Evolutionary conservation across 495 filamentous ascomycete species (phyloP).

Genomic region (Talaromyces proteolyticus): DNA sequence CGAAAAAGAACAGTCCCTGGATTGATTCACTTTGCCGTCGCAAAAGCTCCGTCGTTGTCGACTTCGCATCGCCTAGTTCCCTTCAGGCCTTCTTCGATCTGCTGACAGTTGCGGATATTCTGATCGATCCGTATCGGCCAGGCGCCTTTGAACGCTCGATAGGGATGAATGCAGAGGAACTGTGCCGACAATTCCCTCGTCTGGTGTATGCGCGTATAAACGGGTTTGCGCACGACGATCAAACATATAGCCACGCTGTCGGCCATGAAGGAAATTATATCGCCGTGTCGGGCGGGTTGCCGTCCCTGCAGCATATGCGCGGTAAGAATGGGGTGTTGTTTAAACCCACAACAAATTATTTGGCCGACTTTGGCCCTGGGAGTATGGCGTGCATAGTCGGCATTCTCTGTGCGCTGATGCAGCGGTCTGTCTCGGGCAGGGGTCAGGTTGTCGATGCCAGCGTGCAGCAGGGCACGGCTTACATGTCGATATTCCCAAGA

Average conservation of each 20-base stretch:
- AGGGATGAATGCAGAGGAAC: conserved; percentile 3
- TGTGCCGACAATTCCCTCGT: neutral
- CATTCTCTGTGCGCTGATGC: conserved; percentile 1
- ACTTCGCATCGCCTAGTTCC: neutral
- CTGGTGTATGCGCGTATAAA: conserved; percentile 5
- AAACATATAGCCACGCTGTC: neutral
- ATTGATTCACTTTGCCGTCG: conserved; percentile 3
- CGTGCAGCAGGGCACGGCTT: conserved; percentile 3
- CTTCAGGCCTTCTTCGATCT: conserved; percentile 2
- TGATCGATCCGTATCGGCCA: conserved; percentile 2
- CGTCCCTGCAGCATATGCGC: conserved; percentile 2
- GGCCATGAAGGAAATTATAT: conserved; percentile 6
- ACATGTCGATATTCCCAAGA: neutral
- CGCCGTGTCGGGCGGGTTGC: conserved; percentile 4
- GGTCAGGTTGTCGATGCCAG: conserved; percentile 6
- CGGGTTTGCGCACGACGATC: conserved; percentile 1
- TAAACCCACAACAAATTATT: conserved; percentile 2
- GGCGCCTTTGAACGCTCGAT: neutral
- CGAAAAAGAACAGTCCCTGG: neutral
- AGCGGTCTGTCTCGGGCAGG: conserved; percentile 1
- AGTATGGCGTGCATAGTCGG: conserved; percentile 4
- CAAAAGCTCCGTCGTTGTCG: conserved; percentile 3
- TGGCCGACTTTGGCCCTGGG: conserved; percentile 5
- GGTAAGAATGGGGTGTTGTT: neutral
- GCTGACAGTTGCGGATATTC: neutral